These are phyloP conservation scores for Mortierella sp. DNA, from an alignment of 371 early-diverging fungal species.

Conservation along the genomic window DNA sequence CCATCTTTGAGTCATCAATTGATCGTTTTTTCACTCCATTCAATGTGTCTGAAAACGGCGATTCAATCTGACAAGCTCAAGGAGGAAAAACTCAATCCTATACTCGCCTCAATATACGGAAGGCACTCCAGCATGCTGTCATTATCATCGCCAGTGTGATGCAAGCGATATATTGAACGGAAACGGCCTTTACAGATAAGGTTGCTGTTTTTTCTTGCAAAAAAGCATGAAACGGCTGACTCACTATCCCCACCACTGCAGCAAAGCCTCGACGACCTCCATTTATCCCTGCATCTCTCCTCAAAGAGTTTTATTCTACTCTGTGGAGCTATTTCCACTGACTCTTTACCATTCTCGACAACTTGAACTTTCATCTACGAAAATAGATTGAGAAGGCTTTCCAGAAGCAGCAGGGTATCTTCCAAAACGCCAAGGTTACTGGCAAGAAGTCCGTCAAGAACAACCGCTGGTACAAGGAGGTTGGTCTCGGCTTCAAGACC, in stretches of 20 bases:
- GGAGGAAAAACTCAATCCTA: no score
- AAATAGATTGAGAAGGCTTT: conserved; percentile 87
- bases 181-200: no score
- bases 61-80: background rate
- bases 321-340: background rate
- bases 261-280: no score
- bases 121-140: background rate
- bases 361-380: background rate
- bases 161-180: background rate
- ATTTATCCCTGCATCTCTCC: background rate
- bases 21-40: background rate
- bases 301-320: background rate
- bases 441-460: conserved; percentile 83
- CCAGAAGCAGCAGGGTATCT: conserved; percentile 98
- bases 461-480: conserved; percentile 96
- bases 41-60: background rate
- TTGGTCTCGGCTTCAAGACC: conserved; percentile 99
- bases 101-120: no score
- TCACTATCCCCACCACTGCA: background rate
- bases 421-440: conserved; percentile 91
- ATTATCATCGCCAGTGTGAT: background rate
- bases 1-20: background rate
- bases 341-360: background rate
- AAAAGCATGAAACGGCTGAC: background rate
- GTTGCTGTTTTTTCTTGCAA: background rate